A percentile compares a stretch with the other conserved stretches of the same genome.
phyloP scores from a whole-genome alignment of 192 early-diverging fungal genomes.

The Mortierella alpina region DNA sequence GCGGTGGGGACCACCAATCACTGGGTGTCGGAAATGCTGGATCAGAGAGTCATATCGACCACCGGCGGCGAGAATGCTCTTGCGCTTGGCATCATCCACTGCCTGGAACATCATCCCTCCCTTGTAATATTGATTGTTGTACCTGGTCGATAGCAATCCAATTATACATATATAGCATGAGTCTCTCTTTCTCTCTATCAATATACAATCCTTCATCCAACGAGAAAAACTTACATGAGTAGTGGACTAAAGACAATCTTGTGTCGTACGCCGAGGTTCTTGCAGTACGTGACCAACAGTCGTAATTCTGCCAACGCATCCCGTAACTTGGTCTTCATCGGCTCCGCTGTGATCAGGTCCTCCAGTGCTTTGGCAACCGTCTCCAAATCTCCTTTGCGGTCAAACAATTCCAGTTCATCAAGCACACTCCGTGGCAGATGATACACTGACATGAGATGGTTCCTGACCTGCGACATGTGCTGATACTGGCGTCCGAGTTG shows the following conservation, averaged over 20 bases:
- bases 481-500: constrained; percentile 67
- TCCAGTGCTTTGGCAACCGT: constrained; percentile 58
- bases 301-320: constrained; percentile 56
- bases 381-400: constrained; percentile 68
- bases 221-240: constrained; percentile 56
- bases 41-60: constrained; percentile 66
- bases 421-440: constrained; percentile 68
- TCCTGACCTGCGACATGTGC: constrained; percentile 63
- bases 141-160: constrained; percentile 33
- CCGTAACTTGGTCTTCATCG: constrained; percentile 54
- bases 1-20: constrained; percentile 44
- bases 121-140: constrained; percentile 70
- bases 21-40: constrained; percentile 62
- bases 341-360: constrained; percentile 47
- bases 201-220: not conserved
- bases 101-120: constrained; percentile 68
- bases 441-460: constrained; percentile 70
- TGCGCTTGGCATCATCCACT: constrained; percentile 59
- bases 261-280: constrained; percentile 61
- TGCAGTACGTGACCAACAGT: constrained; percentile 51
- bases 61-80: constrained; percentile 66
- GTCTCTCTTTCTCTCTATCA: not conserved
- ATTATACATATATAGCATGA: not conserved
- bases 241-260: constrained; percentile 63
- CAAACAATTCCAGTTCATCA: constrained; percentile 74